These are phyloP conservation scores for Arabidopsis lyrata DNA, from an alignment of 441 rosid species.

Conservation along the genomic window DNA sequence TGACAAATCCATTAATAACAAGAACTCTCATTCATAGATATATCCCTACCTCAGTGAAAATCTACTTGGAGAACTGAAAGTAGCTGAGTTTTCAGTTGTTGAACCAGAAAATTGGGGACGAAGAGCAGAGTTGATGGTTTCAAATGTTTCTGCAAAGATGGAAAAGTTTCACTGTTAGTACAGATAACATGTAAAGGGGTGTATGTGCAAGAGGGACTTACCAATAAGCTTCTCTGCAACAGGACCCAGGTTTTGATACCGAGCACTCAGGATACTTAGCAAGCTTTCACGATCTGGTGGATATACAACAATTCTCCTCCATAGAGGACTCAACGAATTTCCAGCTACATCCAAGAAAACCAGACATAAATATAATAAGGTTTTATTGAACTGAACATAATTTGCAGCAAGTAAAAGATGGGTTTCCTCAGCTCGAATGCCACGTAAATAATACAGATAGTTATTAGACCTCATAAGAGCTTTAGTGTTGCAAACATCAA, in stretches of 20 bases:
- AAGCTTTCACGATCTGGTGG: conserved; percentile 75
- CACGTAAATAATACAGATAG: conserved; percentile 14
- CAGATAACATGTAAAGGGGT: conserved; percentile 27
- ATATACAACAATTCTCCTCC: conserved; percentile 92
- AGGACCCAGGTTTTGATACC: conserved; percentile 79
- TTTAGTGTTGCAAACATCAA: conserved; percentile 16
- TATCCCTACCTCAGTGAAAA: conserved; percentile 78
- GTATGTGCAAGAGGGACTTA: conserved; percentile 46
- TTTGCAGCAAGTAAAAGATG: conserved; percentile 23
- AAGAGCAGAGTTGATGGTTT: conserved; percentile 56
- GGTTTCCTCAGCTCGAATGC: conserved; percentile 6
- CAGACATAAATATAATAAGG: conserved; percentile 1
- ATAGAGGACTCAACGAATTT: conserved; percentile 67
- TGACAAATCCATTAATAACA: conserved; percentile 14
- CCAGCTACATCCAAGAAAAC: conserved; percentile 60
- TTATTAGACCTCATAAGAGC: conserved; percentile 7
- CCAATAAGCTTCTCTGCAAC: conserved; percentile 79
- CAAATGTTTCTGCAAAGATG: conserved; percentile 77
- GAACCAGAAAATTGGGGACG: conserved; percentile 50
- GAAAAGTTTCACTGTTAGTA: conserved; percentile 26
- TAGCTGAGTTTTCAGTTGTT: conserved; percentile 52
- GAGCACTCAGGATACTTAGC: conserved; percentile 61
- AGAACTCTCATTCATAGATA: conserved; percentile 24
- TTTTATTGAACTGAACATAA: neutral
- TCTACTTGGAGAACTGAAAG: conserved; percentile 53